phyloP scores from a whole-genome alignment of 106 monocot genomes.

The Agapanthus africanus region DNA sequence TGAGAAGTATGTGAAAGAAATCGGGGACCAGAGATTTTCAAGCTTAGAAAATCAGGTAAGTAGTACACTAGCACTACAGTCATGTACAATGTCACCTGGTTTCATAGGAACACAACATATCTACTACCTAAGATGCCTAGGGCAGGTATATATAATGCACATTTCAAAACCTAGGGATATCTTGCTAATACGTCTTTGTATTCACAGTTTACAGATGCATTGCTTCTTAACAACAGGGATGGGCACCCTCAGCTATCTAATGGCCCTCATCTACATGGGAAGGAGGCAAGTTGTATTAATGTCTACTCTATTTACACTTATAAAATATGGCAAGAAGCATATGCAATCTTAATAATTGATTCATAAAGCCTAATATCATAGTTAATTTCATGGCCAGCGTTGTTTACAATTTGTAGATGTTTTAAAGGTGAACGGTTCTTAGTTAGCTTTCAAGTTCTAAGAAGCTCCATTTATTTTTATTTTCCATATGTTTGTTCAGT shows the following conservation, averaged over 20 bases:
- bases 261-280: conserved; percentile 37
- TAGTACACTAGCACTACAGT: conserved; percentile 22
- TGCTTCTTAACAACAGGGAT: conserved; percentile 15
- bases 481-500: too few species aligned
- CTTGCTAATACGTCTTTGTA: conserved; percentile 6
- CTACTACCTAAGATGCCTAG: neutral
- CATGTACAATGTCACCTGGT: conserved; percentile 31
- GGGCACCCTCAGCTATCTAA: conserved; percentile 16
- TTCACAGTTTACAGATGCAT: conserved; percentile 27
- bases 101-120: neutral
- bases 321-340: neutral
- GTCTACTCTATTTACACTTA: neutral
- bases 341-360: neutral
- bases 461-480: too few species aligned
- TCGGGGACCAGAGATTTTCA: conserved; percentile 72
- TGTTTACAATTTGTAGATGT: too few species aligned
- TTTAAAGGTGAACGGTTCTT: too few species aligned
- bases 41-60: conserved; percentile 25
- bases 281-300: conserved; percentile 38
- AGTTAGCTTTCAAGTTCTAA: too few species aligned
- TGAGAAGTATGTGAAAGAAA: conserved; percentile 69
- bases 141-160: neutral
- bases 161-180: neutral
- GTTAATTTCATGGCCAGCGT: too few species aligned
- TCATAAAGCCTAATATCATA: conserved; percentile 25